Evolutionary conservation across 2,329 filamentous ascomycete species (phyloP).

Genomic region (Monosporascus cannonballus): DNA sequence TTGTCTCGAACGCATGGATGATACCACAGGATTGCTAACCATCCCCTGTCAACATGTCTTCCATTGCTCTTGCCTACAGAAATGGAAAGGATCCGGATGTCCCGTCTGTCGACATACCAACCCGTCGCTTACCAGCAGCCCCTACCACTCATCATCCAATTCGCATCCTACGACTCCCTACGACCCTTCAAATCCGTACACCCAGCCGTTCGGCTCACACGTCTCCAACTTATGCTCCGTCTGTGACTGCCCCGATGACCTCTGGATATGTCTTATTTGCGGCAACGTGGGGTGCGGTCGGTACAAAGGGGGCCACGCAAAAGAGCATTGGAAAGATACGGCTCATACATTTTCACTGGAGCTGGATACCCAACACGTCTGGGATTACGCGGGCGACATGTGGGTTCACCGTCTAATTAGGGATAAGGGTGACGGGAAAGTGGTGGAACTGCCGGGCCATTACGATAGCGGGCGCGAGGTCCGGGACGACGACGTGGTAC

Average conservation of each 20-base stretch:
- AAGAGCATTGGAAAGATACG: conserved; percentile 86
- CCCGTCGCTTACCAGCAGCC: conserved; percentile 23
- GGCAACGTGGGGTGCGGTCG: conserved; percentile 89
- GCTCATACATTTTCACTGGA: conserved; percentile 90
- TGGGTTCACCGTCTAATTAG: conserved; percentile 96
- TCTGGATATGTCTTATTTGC: conserved; percentile 95
- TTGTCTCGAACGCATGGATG: conserved; percentile 96
- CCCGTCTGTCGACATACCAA: conserved; percentile 89
- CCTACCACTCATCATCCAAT: conserved; percentile 12
- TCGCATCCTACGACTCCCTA: conserved; percentile 21
- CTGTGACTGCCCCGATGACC: conserved; percentile 73
- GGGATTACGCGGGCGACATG: conserved; percentile 93
- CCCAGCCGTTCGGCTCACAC: conserved; percentile 51
- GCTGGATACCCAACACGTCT: conserved; percentile 87
- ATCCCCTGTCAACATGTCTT: conserved; percentile 98
- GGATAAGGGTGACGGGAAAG: conserved; percentile 85
- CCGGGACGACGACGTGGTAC: conserved; percentile 56
- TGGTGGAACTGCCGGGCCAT: conserved; percentile 75
- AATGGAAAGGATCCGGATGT: conserved; percentile 91
- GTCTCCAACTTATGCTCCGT: conserved; percentile 69
- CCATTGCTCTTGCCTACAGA: conserved; percentile 91
- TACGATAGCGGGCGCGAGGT: conserved; percentile 32
- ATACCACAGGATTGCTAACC: conserved; percentile 89
- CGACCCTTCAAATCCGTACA: conserved; percentile 43
- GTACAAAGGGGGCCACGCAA: conserved; percentile 90